A percentile compares a stretch with the other conserved stretches of the same genome.
Evolutionary conservation across 257 asterid genomes (phyloP).

Genomic region (Ballota nigra): DNA sequence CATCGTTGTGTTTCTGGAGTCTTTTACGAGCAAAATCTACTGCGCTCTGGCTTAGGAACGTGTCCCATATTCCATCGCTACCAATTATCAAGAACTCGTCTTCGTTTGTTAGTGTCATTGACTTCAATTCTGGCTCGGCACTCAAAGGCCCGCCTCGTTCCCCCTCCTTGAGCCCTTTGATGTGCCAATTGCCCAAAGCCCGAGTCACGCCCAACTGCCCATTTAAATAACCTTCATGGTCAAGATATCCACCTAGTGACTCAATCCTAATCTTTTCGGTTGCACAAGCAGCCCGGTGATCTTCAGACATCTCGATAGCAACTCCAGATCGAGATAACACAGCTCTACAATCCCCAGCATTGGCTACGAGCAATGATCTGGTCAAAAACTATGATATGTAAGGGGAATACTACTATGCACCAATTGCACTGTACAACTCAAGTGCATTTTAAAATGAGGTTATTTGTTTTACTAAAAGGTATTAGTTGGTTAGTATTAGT

Average conservation of each 20-base stretch:
- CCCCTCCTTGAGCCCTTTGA: constrained; percentile 72
- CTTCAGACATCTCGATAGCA: constrained; percentile 85
- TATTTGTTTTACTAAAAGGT: background rate
- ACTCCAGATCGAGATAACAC: constrained; percentile 73
- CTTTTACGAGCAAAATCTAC: constrained; percentile 75
- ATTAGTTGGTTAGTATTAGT: no score
- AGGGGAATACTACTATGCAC: background rate
- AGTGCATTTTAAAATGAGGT: background rate
- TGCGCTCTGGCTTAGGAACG: constrained; percentile 80
- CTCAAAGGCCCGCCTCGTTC: constrained; percentile 71
- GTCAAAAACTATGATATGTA: background rate
- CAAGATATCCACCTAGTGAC: constrained; percentile 74
- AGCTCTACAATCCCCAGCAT: constrained; percentile 94
- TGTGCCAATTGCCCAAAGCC: constrained; percentile 92
- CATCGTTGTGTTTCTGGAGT: constrained; percentile 80
- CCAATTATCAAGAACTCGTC: constrained; percentile 88
- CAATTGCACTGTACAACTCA: background rate
- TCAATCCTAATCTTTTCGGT: constrained; percentile 68
- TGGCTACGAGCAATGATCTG: constrained; percentile 91
- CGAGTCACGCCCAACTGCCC: constrained; percentile 80
- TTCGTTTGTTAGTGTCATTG: constrained; percentile 63
- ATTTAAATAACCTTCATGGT: constrained; percentile 63
- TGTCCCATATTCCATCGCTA: constrained; percentile 92
- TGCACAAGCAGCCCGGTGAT: constrained; percentile 67
- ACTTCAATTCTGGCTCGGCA: constrained; percentile 85